phyloP scores from a whole-genome alignment of 2,329 filamentous ascomycete species.

The Calonectria naviculata region DNA sequence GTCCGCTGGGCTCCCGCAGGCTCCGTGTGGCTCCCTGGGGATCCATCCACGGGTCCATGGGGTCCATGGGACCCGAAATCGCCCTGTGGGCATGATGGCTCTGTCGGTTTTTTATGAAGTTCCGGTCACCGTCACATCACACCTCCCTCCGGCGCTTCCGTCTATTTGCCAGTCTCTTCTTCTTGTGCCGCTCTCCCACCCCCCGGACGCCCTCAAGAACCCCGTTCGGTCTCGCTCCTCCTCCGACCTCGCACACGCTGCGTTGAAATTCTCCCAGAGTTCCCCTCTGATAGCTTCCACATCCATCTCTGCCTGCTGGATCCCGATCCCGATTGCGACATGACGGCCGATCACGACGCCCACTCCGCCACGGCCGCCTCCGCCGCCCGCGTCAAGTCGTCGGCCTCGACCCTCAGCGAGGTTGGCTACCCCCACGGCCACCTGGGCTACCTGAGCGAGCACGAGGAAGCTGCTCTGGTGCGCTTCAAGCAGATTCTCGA shows the following conservation, averaged over 20 bases:
- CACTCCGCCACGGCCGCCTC: slow-evolving; percentile 36
- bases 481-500: slow-evolving; percentile 78
- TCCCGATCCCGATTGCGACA: slow-evolving; percentile 17
- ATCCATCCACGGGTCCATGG: neutral
- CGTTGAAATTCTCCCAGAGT: slow-evolving; percentile 2
- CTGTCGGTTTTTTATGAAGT: slow-evolving; percentile 1
- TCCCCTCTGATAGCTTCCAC: neutral
- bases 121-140: neutral
- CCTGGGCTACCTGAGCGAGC: slow-evolving; percentile 77
- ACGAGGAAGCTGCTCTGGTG: slow-evolving; percentile 74
- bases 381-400: slow-evolving; percentile 42
- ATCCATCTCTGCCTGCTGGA: neutral
- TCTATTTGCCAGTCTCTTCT: slow-evolving; percentile 20
- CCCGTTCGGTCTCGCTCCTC: neutral
- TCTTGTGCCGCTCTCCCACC: neutral
- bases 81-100: neutral
- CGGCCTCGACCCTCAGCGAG: slow-evolving; percentile 46
- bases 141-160: slow-evolving; percentile 36
- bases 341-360: slow-evolving; percentile 39
- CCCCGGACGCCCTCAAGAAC: neutral
- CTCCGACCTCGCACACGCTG: slow-evolving; percentile 11
- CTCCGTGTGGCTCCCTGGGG: neutral
- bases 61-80: slow-evolving; percentile 5
- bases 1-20: slow-evolving; percentile 1
- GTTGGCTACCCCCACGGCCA: slow-evolving; percentile 80